These are phyloP conservation scores for Leccinellum albellum DNA, from an alignment of 768 basidiomycete genomes.

Conservation along the genomic window DNA sequence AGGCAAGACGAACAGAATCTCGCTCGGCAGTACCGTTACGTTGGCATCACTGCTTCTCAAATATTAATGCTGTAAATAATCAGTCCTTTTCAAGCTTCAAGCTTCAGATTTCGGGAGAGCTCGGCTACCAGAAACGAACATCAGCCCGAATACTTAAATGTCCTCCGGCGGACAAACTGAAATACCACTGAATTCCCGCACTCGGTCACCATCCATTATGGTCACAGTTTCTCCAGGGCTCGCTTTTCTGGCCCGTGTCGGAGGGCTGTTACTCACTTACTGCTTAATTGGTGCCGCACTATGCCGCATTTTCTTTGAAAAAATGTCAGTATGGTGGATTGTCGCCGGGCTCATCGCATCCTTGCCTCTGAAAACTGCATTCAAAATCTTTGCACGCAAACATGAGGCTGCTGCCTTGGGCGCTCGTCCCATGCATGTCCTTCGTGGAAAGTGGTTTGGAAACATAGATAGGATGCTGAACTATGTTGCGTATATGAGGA, in stretches of 20 bases:
- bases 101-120: too few species aligned
- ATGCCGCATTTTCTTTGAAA: conserved; percentile 12
- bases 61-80: too few species aligned
- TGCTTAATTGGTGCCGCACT: neutral
- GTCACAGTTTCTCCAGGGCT: conserved; percentile 10
- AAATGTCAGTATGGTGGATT: conserved; percentile 38
- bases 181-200: too few species aligned
- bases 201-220: conserved; percentile 4
- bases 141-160: too few species aligned
- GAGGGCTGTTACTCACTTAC: neutral
- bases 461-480: conserved; percentile 42
- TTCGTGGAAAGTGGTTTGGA: conserved; percentile 39
- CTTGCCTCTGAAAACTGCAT: conserved; percentile 32
- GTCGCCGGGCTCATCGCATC: conserved; percentile 28
- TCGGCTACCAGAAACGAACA: too few species aligned
- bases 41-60: too few species aligned
- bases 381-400: conserved; percentile 28
- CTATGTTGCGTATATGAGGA: conserved; percentile 34
- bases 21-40: too few species aligned
- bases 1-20: too few species aligned
- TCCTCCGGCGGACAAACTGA: neutral
- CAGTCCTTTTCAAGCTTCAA: too few species aligned
- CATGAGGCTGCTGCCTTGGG: conserved; percentile 42
- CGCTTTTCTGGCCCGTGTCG: conserved; percentile 5
- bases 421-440: conserved; percentile 40